A percentile compares a stretch with the other conserved stretches of the same genome.
These are phyloP conservation scores for Meredithiella fracta DNA, from an alignment of 2,329 filamentous ascomycete genomes.

Conservation along the genomic window DNA sequence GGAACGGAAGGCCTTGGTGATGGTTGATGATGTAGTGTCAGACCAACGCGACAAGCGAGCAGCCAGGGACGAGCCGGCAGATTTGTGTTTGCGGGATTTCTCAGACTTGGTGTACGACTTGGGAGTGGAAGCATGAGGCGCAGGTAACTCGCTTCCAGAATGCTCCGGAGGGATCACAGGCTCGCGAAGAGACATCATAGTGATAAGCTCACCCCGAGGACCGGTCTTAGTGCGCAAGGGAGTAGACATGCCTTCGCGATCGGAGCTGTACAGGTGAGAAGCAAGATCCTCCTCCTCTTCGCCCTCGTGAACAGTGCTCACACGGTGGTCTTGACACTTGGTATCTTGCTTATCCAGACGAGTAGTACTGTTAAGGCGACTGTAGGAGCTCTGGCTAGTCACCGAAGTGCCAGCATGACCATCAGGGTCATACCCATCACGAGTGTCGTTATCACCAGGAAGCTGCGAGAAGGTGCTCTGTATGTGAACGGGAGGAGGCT, in stretches of 20 bases:
- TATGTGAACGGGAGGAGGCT: slow-evolving; percentile 30
- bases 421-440: slow-evolving; percentile 53
- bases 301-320: slow-evolving; percentile 76
- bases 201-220: slow-evolving; percentile 10
- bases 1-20: slow-evolving; percentile 59
- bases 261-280: slow-evolving; percentile 22
- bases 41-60: slow-evolving; percentile 96
- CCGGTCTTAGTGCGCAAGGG: slow-evolving; percentile 3
- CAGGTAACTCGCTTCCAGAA: slow-evolving; percentile 1
- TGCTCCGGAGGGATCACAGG: slow-evolving; percentile 6
- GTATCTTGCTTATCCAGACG: slow-evolving; percentile 40
- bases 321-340: slow-evolving; percentile 57
- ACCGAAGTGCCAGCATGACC: slow-evolving; percentile 20
- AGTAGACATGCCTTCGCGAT: slow-evolving; percentile 23
- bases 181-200: slow-evolving; percentile 8
- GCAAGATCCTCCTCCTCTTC: slow-evolving; percentile 53
- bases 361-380: neutral
- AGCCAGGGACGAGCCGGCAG: slow-evolving; percentile 63
- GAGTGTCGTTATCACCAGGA: slow-evolving; percentile 55
- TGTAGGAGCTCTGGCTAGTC: slow-evolving; percentile 31
- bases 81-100: slow-evolving; percentile 77
- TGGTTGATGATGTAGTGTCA: slow-evolving; percentile 81
- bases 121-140: slow-evolving; percentile 25
- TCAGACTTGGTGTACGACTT: slow-evolving; percentile 33
- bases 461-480: slow-evolving; percentile 52